Evolutionary conservation across 306 rosid genomes (phyloP), one percentile per base, ranked within the genome.

Genomic region (Myrica gale): DNA sequence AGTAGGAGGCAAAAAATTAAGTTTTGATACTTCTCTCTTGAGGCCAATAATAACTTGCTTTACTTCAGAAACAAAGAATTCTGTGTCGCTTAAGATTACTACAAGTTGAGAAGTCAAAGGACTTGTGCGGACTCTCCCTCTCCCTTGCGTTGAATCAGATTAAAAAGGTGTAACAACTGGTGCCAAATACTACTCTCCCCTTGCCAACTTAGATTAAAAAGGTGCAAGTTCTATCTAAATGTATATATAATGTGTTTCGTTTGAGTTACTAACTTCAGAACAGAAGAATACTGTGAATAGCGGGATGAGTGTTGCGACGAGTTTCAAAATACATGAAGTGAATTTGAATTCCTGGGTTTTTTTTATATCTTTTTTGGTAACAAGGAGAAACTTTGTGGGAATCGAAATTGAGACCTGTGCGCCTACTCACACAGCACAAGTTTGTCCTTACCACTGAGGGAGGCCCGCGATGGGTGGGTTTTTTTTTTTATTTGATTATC

Each of bases 1-100:
- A 68, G 77, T 67, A 56, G 80, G 71, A 71, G 80, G 55, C 72
- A 70, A 26, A 84, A 80, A 62, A 46, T 12, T 2, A 61, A 61
- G 21, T 13, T 16, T 61, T 3, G 1, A 5, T 13, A 55, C 26
- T 82, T 26, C 43, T 42, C 39, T 17, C 8, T 23, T 23, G 68
- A 51, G 46, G 11, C 26, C 6, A 43, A 63, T 12, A 39, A 47
- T 47, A 69, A 26, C 56, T n/a, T 55, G 32, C 17, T 7, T 10
- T 46, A n/a, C 19, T 41, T 68, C 12, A 26, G 54, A 66, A 17
- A 43, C 44, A 16, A 51, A 41, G 70, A 68, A 58, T 44, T 43
- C 68, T 9, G 70, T 41, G 26, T 23, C 2, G 17, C 48, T 4
- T 5, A 9, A 54, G 67, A 21, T 53, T 3, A 68, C 5, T 67